A percentile compares a stretch with the other conserved stretches of the same genome.
Conservation (phyloP, 202 grass and related monocot species). For the Hordeum pubiflorum region DNA sequence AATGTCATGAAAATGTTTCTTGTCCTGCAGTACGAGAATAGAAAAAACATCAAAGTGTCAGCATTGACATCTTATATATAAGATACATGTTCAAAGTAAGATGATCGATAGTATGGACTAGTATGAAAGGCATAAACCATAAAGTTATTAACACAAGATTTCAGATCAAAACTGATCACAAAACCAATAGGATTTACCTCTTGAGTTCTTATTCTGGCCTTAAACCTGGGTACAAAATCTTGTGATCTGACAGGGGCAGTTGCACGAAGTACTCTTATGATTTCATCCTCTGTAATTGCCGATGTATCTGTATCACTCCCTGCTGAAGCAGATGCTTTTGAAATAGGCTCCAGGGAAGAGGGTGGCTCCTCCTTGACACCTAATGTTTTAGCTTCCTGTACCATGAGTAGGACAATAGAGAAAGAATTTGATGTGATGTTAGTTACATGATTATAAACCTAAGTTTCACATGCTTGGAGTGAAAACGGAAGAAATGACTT, state of each 20-base stretch:
- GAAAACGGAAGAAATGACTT: slow-evolving; percentile 31
- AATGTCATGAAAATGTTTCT: slow-evolving; percentile 38
- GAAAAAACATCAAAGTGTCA: slow-evolving; percentile 2
- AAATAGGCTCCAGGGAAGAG: slow-evolving; percentile 16
- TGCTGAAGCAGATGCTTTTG: slow-evolving; percentile 24
- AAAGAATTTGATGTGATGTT: neutral
- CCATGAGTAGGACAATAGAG: slow-evolving; percentile 2
- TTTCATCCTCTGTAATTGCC: slow-evolving; percentile 69
- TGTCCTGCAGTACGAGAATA: slow-evolving; percentile 49
- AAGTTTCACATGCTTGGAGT: neutral
- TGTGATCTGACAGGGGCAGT: slow-evolving; percentile 28
- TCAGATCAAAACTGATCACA: neutral
- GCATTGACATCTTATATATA: neutral
- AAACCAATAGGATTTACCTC: slow-evolving; percentile 40
- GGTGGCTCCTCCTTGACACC: slow-evolving; percentile 51
- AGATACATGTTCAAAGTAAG: neutral
- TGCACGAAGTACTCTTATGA: slow-evolving; percentile 49
- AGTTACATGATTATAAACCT: slow-evolving; percentile 11
- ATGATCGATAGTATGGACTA: neutral
- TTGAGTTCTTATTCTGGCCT: slow-evolving; percentile 38
- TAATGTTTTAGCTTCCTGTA: slow-evolving; percentile 27
- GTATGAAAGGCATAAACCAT: neutral
- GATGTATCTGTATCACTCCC: neutral
- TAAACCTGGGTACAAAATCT: slow-evolving; percentile 59
- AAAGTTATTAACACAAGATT: neutral